These are phyloP conservation scores for Pelagomonas calceolata DNA, from an alignment of 108 stramenopile genomes.

Conservation along the genomic window DNA sequence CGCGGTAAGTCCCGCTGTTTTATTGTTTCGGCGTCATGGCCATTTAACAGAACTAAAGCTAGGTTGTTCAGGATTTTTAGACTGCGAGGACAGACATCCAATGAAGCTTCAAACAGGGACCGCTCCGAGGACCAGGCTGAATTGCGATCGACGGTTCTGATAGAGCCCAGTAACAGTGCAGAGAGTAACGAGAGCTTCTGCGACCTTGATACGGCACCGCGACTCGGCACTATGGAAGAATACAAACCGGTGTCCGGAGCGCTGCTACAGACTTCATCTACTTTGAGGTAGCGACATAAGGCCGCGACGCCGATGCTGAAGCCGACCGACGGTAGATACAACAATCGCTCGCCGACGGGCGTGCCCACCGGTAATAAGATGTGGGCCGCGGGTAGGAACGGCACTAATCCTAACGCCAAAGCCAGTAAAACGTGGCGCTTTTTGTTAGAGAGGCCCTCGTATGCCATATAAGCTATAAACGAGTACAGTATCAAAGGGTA, in stretches of 20 bases:
- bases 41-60: neutral
- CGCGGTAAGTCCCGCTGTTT: neutral
- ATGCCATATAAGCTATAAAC: neutral
- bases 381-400: conserved; percentile 9
- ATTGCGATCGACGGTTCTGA: neutral
- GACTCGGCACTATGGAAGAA: no score
- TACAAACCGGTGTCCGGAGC: no score
- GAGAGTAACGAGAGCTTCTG: no score
- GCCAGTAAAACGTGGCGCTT: neutral
- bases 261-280: no score
- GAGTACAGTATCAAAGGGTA: neutral
- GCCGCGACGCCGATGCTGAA: no score
- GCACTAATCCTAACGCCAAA: conserved; percentile 1
- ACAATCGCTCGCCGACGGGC: conserved; percentile 14
- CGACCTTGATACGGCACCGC: no score
- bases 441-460: neutral
- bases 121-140: neutral
- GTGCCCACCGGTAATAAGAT: conserved; percentile 13
- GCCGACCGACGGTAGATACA: conserved; percentile 4
- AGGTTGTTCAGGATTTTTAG: conserved; percentile 14
- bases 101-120: neutral
- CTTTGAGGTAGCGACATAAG: no score
- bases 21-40: neutral
- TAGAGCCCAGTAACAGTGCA: no score
- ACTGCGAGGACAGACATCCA: conserved; percentile 3